Base-by-base conservation (phyloP, 2,329 filamentous ascomycete species). In the Stemphylium beticola region DNA sequence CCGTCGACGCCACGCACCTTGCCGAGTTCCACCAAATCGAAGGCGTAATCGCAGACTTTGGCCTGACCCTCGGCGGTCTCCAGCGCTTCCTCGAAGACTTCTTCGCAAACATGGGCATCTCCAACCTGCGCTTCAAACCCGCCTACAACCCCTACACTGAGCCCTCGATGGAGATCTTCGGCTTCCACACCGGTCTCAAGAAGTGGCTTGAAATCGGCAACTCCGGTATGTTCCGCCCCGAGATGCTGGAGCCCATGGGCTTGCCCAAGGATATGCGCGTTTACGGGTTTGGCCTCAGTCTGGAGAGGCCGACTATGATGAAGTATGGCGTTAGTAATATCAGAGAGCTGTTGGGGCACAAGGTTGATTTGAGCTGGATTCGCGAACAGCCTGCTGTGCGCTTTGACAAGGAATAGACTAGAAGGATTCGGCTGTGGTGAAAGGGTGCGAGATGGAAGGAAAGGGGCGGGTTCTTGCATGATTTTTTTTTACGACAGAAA, bases 21-120 rank as follows among this genome's bases (percentile, higher is more conserved):
- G 93, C 92, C 34, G 95, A 99, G 77, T 99, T 99, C 83, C 95
- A 99, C 79, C 95, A 99, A 75, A 91, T 98, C 31, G 95, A 99
- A 79, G 95, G 95, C 77, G 93, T 99, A 45, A 98, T 99, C 78
- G 95, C 95, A 22, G 95, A 99, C 78, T 98, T 96, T 75, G 90
- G 89, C 32, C 83, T 99, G 59, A 96, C 93, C 0, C 85, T 98
- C 15, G 95, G 95, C 64, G 95, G 66, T n/a, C 82, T 98, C 54
- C 96, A 97, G 83, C 91, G 86, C 79, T 91, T 98, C 81, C 93
- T 98, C 84, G 89, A 93, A 70, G 87, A 92, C 69, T 98, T 99
- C 87, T 99, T 98, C 78, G 83, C 82, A 60, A 96, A 96, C 82
- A 96, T 98, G 89, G 93, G 95, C 64, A 92, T 99, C 65, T 82